phyloP scores from a whole-genome alignment of 139 green algal genomes.

The Chlamydomonas schloesseri region DNA sequence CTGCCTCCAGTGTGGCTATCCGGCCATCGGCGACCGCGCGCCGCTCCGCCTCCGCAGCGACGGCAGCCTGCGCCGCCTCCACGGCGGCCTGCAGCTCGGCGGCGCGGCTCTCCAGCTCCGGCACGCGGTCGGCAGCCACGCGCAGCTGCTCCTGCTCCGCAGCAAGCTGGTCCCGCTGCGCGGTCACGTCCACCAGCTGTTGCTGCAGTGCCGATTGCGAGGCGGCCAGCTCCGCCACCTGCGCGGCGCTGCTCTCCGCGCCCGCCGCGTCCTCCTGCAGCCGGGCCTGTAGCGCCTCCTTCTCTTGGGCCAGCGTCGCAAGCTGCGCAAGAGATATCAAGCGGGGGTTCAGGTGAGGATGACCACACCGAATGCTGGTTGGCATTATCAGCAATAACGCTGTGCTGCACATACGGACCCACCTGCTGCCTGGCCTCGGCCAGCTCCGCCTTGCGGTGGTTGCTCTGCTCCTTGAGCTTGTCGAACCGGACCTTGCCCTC shows the following conservation, averaged over 20 bases:
- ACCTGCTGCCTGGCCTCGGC: conserved; percentile 34
- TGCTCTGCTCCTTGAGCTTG: conserved; percentile 43
- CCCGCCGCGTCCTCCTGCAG: neutral
- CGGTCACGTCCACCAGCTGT: neutral
- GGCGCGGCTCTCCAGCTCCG: conserved; percentile 6
- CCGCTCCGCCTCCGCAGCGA: neutral
- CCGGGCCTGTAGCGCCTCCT: conserved; percentile 13
- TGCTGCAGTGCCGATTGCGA: neutral
- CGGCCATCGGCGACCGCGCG: neutral
- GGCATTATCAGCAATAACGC: too few relatives aligned
- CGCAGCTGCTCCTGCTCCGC: neutral
- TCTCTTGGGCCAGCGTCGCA: conserved; percentile 10
- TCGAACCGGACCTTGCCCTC: conserved; percentile 44
- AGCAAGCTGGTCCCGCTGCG: neutral
- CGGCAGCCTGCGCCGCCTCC: neutral
- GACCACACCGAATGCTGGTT: too few relatives aligned
- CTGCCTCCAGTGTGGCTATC: neutral
- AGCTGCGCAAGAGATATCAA: too few relatives aligned
- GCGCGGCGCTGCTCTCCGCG: neutral
- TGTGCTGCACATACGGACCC: too few relatives aligned
- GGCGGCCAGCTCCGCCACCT: neutral
- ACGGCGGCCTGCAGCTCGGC: neutral
- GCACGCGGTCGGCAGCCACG: neutral
- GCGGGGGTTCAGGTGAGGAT: too few relatives aligned
- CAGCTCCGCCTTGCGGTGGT: conserved; percentile 40